Evolutionary conservation across 2,329 filamentous ascomycete species (phyloP), one percentile per base, ranked within the genome.

Genomic region (Arthrobotrys pseudoclavata): DNA sequence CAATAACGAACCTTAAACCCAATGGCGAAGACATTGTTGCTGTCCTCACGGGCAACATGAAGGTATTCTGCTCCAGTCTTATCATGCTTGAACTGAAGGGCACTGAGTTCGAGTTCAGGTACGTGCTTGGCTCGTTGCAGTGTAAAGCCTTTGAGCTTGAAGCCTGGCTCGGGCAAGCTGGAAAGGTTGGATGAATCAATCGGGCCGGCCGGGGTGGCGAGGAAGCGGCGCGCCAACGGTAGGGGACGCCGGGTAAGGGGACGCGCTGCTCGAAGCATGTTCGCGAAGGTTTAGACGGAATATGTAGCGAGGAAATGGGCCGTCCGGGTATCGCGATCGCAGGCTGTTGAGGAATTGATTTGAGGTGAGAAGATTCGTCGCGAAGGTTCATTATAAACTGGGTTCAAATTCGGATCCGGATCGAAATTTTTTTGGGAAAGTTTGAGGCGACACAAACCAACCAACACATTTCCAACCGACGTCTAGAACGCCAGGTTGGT

Each of bases 1-100:
- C 3, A 24, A 50, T 12, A 40, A n/a, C 69, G 13, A 52, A 79
- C 75, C 69, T 97, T 97, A 89, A 99, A 99, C 64, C 94, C 96
- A 82, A 99, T 96, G 42, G 94, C 96, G 85, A 99, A 99, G 83
- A 98, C 96, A 92, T 99, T 99, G 86, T 99, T 99, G 86, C 91
- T 92, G 83, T 99, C 96, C 72, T 98, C 94, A 81, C 95, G 88
- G 15, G 94, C 95, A 81, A 99, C 91, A 85, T 99, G 96, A 55
- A 99, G 87, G 83, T 98, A 97, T 81, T 99, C 93, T 79, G 96
- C 96, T 76, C 94, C 93, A 0, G 96, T 99, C 86, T 94, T 94
- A 85, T 98, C 92, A 83, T 99, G 96, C 82, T 92, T 91, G 79
- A 99, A 88, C 79, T 96, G 92, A 66, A 98, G 85, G 4, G 96